Conservation (phyloP, 2,329 filamentous ascomycete species). For the Sphaerulina vaccinii region DNA sequence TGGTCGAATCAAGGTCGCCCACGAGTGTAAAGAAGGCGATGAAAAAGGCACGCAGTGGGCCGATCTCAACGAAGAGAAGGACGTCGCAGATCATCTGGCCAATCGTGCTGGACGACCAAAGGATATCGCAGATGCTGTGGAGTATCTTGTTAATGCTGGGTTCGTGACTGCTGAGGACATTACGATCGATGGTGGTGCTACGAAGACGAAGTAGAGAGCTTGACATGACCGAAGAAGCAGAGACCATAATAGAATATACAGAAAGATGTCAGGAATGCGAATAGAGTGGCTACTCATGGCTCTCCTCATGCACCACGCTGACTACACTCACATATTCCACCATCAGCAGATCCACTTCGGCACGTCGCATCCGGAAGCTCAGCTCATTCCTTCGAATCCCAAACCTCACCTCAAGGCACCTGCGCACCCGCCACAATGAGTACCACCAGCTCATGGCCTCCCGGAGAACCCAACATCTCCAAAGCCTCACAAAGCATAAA, state of each 20-base stretch:
- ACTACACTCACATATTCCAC: background rate
- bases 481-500: constrained; percentile 4
- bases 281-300: too few relatives aligned
- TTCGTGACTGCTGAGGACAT: constrained; percentile 49
- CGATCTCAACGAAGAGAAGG: constrained; percentile 41
- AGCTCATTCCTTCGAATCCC: too few relatives aligned
- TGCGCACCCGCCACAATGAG: too few relatives aligned
- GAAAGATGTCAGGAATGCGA: too few relatives aligned
- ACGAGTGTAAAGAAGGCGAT: constrained; percentile 44
- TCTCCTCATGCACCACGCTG: background rate
- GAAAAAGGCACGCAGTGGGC: constrained; percentile 44
- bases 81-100: constrained; percentile 49
- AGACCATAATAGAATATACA: background rate
- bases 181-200: constrained; percentile 44
- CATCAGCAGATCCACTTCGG: too few relatives aligned
- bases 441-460: too few relatives aligned
- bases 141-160: constrained; percentile 42
- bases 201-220: constrained; percentile 35
- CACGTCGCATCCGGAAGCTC: too few relatives aligned
- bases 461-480: constrained; percentile 9
- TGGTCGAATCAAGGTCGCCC: constrained; percentile 51
- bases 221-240: background rate
- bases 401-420: too few relatives aligned
- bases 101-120: constrained; percentile 52
- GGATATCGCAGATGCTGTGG: constrained; percentile 44